Base-by-base conservation (phyloP, 352 stramenopile genomes). In the Globisporangium perplexum region DNA sequence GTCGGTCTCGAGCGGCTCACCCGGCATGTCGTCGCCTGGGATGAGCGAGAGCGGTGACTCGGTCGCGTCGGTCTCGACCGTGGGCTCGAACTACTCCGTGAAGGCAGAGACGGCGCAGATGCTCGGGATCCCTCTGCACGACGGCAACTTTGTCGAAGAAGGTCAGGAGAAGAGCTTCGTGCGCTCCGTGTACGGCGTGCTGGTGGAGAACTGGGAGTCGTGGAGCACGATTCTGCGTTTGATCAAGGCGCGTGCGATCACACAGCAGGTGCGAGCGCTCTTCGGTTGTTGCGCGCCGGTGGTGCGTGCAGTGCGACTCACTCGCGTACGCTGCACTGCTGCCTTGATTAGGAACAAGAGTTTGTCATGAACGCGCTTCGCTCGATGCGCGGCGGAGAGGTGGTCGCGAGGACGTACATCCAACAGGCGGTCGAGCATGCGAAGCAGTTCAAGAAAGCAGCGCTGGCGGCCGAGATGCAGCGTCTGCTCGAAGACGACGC, bases 141-240 rank as follows among this genome's bases (percentile, higher is more conserved):
- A 90, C 51, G 71, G 68, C 12, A 69, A 86, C 23, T 72, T 79
- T n/a, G 66, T 71, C 12, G 68, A 77, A 17, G 69, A 82, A 42
- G 63, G 66, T 10, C 62, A 74, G 15, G 71, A 69, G 20, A 71
- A 71, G 49, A 86, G 71, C 52, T 93, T 93, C 48, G 72, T 83
- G 15, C 68, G 71, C 1, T 68, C 77, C 3, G 68, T 93, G 14
- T 95, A 93, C 36, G 72, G 78, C 5, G 70, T 91, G 3, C 64
- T 95, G n/a, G 78, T 78, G 7, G 81, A 92, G 47, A 93, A 95
- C 47, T 92, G 80, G 81, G 77, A 90, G 47, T 64, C 77, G 0
- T 95, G 85, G 85, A 89, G 77, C 49, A 87, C 79, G n/a, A 83
- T 95, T 39, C 65, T 91, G 33, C 77, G 71, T 11, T 55, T 92